Percentiles rank a stretch among this genome's conserved stretches.
phyloP scores from a whole-genome alignment of 768 basidiomycete genomes.

The Russula sp. region DNA sequence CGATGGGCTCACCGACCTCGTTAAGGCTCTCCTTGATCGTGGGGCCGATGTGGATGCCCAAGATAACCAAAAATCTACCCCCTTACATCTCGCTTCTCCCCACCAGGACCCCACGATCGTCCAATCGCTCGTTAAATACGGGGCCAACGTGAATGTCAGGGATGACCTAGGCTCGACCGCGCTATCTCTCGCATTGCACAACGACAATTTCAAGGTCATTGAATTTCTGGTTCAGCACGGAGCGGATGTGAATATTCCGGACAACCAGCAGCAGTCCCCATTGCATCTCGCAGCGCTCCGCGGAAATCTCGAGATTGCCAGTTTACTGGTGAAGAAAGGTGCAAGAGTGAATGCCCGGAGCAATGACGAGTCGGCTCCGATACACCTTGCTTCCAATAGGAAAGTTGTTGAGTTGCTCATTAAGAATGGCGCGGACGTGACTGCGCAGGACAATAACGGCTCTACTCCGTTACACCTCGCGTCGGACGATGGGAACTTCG shows the following conservation, averaged over 20 bases:
- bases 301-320: neutral
- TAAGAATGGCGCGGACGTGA: neutral
- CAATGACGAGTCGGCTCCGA: neutral
- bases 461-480: slow-evolving; percentile 5
- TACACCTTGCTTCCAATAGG: neutral
- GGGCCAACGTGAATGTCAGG: too few species aligned
- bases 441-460: neutral
- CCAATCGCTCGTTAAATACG: too few species aligned
- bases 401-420: neutral
- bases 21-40: neutral
- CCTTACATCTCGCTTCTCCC: neutral
- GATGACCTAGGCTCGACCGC: too few species aligned
- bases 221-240: too few species aligned
- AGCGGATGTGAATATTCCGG: too few species aligned
- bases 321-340: neutral
- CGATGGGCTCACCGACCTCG: neutral
- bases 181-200: too few species aligned
- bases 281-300: neutral
- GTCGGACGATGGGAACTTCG: neutral
- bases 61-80: neutral
- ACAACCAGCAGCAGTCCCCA: too few species aligned
- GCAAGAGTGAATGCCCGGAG: neutral
- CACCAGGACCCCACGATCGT: too few species aligned
- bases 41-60: neutral
- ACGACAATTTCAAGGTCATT: too few species aligned